Conservation (phyloP, 2,329 filamentous ascomycete genomes). For the Drechslera avenae region DNA sequence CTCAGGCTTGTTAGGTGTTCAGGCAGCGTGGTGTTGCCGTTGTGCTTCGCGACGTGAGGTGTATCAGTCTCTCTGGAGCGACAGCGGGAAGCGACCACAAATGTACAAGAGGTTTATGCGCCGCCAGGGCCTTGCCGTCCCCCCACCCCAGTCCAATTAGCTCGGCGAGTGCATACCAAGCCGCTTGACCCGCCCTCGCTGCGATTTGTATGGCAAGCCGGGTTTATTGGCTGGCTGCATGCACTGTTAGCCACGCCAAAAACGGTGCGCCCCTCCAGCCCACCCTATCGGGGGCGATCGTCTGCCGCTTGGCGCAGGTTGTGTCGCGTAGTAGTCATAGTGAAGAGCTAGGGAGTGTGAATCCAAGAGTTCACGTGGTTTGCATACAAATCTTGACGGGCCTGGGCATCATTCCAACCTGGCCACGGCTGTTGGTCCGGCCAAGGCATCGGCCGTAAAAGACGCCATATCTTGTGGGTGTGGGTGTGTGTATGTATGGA, state of each 20-base stretch:
- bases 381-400: no score
- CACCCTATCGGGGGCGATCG: slow-evolving; percentile 24
- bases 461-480: no score
- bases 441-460: no score
- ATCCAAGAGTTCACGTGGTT: slow-evolving; percentile 27
- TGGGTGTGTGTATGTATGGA: background rate
- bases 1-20: slow-evolving; percentile 42
- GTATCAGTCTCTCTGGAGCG: slow-evolving; percentile 39
- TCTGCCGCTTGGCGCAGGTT: slow-evolving; percentile 21
- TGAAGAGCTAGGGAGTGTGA: slow-evolving; percentile 7
- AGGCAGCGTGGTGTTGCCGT: slow-evolving; percentile 32
- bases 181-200: slow-evolving; percentile 28
- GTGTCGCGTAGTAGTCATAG: slow-evolving; percentile 12
- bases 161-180: slow-evolving; percentile 22
- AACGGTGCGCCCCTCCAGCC: slow-evolving; percentile 22
- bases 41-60: slow-evolving; percentile 41
- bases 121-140: slow-evolving; percentile 15
- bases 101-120: slow-evolving; percentile 45
- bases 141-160: background rate
- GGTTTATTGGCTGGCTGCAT: slow-evolving; percentile 29
- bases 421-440: no score
- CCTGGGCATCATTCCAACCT: no score
- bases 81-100: slow-evolving; percentile 38
- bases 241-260: slow-evolving; percentile 25
- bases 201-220: slow-evolving; percentile 1